Conservation (phyloP, 1,284 basidiomycete species). For the Marasmius oreades region DNA sequence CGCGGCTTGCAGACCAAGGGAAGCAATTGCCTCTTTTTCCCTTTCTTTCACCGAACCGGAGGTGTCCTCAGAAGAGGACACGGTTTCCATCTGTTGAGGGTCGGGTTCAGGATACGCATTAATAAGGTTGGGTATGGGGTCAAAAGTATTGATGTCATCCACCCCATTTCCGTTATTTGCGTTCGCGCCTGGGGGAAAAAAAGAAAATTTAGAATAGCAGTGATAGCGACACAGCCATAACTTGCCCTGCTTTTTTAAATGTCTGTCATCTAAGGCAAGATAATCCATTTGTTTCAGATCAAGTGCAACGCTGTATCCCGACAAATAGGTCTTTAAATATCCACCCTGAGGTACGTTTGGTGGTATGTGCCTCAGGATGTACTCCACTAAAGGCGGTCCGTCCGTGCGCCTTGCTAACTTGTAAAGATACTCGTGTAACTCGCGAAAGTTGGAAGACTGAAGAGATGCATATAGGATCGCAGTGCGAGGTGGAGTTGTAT, state of each 20-base stretch:
- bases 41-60: slow-evolving; percentile 57
- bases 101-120: slow-evolving; percentile 47
- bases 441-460: slow-evolving; percentile 56
- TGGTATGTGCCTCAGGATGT: slow-evolving; percentile 71
- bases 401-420: slow-evolving; percentile 40
- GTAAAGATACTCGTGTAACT: slow-evolving; percentile 64
- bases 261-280: slow-evolving; percentile 86
- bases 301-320: slow-evolving; percentile 89
- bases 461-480: slow-evolving; percentile 75
- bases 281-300: slow-evolving; percentile 98
- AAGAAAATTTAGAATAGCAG: neutral
- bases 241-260: slow-evolving; percentile 27
- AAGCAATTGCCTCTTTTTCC: slow-evolving; percentile 43
- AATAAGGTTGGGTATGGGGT: slow-evolving; percentile 48
- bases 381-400: slow-evolving; percentile 51
- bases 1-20: slow-evolving; percentile 70
- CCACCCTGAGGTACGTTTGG: slow-evolving; percentile 23
- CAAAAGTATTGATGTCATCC: slow-evolving; percentile 23
- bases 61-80: slow-evolving; percentile 42
- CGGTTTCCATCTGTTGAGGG: slow-evolving; percentile 12
- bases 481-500: slow-evolving; percentile 45
- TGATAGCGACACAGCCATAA: neutral
- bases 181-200: neutral
- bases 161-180: slow-evolving; percentile 20
- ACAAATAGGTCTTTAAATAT: slow-evolving; percentile 46